These are phyloP conservation scores for Stephanodiscus minutulus DNA, from an alignment of 108 stramenopile species.

Conservation along the genomic window DNA sequence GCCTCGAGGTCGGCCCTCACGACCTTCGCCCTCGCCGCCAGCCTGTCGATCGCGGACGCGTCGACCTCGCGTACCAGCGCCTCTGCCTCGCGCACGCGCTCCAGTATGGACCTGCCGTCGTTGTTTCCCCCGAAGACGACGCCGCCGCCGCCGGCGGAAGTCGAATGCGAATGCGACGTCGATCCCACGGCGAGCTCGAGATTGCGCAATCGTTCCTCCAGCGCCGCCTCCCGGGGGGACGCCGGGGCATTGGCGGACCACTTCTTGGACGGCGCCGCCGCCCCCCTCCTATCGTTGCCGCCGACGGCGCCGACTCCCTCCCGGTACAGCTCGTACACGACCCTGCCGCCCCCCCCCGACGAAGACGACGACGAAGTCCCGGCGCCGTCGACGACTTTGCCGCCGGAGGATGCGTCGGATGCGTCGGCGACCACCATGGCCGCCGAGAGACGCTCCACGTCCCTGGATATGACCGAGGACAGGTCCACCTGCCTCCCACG, in stretches of 20 bases:
- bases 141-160: neutral
- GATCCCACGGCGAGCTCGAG: conserved; percentile 35
- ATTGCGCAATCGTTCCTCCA: conserved; percentile 43
- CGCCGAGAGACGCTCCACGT: conserved; percentile 18
- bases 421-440: neutral
- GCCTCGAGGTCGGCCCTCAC: conserved; percentile 47
- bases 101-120: conserved; percentile 21
- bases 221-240: conserved; percentile 18
- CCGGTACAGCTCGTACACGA: neutral
- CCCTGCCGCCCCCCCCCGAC: neutral
- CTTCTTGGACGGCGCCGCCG: neutral
- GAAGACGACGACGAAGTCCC: neutral
- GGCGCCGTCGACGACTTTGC: conserved; percentile 14
- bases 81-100: conserved; percentile 39
- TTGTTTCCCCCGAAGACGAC: neutral
- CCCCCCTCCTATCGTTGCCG: too few species aligned
- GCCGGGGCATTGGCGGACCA: neutral
- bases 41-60: conserved; percentile 34
- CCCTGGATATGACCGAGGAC: conserved; percentile 28
- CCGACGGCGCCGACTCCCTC: conserved; percentile 12
- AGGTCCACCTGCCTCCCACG: conserved; percentile 36
- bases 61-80: conserved; percentile 34
- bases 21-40: conserved; percentile 48
- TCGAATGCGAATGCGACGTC: neutral
- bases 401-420: too few species aligned